Evolutionary conservation across 2,329 filamentous ascomycete genomes (phyloP), one percentile per base, ranked within the genome.

Genomic region (Exutisphaerella laricina): DNA sequence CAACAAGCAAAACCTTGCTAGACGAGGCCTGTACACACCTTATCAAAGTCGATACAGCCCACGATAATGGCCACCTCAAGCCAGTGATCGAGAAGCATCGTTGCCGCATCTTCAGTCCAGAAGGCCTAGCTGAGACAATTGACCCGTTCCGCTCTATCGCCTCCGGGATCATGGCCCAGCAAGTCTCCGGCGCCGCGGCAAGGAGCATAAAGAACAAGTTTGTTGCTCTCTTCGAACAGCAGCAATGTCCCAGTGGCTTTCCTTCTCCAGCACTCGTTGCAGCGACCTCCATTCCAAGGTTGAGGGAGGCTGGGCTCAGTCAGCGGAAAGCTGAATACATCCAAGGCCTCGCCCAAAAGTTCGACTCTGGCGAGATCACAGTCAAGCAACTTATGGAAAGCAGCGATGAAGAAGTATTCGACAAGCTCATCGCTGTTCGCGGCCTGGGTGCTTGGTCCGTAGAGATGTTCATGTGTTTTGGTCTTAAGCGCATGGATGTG

Each of bases 391-490:
- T 97, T 14, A 77, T 85, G 39, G 78, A 79, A 25, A 88, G 87
- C 1, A 77, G 80, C 4, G 92, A 98, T 62, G 89, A 94, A 38
- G 85, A 94, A 54, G 76, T 98, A 5, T 73, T 96, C 51, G 78
- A 85, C 64, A 83, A 78, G 62, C 72, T 98, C 35, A 87, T 85
- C 35, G 85, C 88, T 1, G 88, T 98, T 4, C 76, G 90, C 7
- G 92, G 92, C 0, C 68, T 97, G 37, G 92, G 92, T 0, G 76
- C 75, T 41, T 97, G 92, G 92, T 89, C 83, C 35, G 88, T 94
- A 10, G 89, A 96, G 71, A 97, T 98, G 92, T 98, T 98, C 71
- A 87, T 89, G 37, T 88, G 85, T 66, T 97, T 98, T 66, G 85
- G 80, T n/a, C 71, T 98, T 29, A 97, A 96, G 74, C 75, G 89